A percentile compares a stretch with the other conserved stretches of the same genome.
Conservation (phyloP, 2,329 filamentous ascomycete genomes). For the Ophiostoma novo-ulmi region DNA sequence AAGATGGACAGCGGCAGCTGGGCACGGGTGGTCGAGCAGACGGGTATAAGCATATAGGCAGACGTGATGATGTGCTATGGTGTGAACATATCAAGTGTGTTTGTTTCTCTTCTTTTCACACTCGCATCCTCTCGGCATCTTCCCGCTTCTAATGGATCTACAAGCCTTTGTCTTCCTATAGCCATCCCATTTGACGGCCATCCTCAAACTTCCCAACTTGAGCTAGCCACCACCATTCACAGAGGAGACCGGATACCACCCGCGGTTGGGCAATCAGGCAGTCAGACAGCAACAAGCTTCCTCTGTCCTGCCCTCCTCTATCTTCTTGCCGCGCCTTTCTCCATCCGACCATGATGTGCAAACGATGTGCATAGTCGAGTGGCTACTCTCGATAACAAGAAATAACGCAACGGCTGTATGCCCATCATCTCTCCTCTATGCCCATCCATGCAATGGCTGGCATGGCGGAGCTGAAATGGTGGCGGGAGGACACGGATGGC, state of each 20-base stretch:
- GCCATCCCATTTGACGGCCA: neutral
- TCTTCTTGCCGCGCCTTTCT: neutral
- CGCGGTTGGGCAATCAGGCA: neutral
- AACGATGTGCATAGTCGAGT: constrained; percentile 10
- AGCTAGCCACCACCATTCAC: neutral
- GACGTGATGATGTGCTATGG: neutral
- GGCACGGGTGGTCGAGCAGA: neutral
- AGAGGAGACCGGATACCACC: neutral
- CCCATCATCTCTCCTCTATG: neutral
- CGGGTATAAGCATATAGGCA: neutral
- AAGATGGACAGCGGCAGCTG: neutral
- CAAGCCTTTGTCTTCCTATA: neutral
- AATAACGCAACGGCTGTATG: neutral
- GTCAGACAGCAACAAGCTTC: neutral
- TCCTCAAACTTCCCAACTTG: neutral
- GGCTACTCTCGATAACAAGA: neutral
- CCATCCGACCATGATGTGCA: constrained; percentile 11
- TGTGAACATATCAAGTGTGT: neutral
- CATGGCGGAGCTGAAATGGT: constrained; percentile 8
- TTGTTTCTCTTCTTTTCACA: neutral
- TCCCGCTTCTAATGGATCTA: neutral
- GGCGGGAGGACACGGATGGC: constrained; percentile 6
- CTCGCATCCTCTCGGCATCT: neutral
- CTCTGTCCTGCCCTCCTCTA: neutral
- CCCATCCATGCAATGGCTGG: neutral